Conservation (phyloP, 2,329 filamentous ascomycete species). For the Claviceps pazoutovae region DNA sequence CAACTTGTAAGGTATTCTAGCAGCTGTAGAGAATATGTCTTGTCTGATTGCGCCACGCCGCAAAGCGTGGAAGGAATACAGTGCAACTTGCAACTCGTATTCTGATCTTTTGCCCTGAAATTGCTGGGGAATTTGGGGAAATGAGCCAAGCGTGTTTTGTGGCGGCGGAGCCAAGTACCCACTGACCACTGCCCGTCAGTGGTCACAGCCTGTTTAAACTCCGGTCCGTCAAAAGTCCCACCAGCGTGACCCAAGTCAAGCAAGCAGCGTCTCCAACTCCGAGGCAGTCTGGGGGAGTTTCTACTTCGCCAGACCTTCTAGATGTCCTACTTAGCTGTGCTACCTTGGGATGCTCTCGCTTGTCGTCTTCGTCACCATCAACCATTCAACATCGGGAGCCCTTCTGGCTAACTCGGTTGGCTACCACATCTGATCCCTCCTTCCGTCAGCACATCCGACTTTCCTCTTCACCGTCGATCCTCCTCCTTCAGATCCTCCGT, state of each 20-base stretch:
- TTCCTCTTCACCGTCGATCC: not conserved
- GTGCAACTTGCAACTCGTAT: too few species aligned
- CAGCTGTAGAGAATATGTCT: too few species aligned
- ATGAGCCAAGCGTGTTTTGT: not conserved
- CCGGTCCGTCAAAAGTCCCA: too few species aligned
- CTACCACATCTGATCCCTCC: not conserved
- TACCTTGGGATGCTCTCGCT: not conserved
- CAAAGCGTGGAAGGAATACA: too few species aligned
- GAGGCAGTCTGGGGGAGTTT: not conserved
- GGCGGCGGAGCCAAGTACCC: not conserved
- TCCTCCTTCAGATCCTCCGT: not conserved
- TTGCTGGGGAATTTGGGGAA: not conserved
- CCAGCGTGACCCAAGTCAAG: too few species aligned
- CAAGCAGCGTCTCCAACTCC: too few species aligned
- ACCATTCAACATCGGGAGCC: not conserved
- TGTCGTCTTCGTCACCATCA: not conserved
- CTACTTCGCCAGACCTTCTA: not conserved
- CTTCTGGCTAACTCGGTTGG: not conserved
- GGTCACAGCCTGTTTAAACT: too few species aligned
- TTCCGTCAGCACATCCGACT: not conserved
- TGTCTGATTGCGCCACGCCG: too few species aligned
- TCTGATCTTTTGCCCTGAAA: not conserved
- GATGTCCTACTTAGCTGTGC: not conserved
- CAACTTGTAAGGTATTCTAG: too few species aligned
- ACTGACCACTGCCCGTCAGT: too few species aligned